A percentile compares a stretch with the other conserved stretches of the same genome.
phyloP scores from a whole-genome alignment of 352 stramenopile genomes.

The Phytophthora cajani region DNA sequence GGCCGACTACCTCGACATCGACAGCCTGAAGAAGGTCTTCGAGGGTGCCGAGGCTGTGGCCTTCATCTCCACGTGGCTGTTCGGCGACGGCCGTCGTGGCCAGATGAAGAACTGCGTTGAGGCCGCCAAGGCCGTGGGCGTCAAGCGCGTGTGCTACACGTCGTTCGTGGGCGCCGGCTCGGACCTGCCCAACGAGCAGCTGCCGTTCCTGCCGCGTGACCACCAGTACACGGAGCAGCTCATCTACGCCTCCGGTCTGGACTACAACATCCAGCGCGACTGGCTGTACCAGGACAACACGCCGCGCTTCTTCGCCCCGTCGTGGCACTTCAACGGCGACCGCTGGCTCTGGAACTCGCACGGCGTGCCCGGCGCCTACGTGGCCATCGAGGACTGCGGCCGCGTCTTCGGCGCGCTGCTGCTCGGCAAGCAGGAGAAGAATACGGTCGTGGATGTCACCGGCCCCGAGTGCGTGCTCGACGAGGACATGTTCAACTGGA shows the following conservation, averaged over 20 bases:
- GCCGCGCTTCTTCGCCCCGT: conserved; percentile 25
- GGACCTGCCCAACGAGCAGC: conserved; percentile 20
- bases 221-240: conserved; percentile 26
- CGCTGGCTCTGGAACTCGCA: conserved; percentile 28
- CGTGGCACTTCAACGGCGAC: conserved; percentile 32
- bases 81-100: conserved; percentile 21
- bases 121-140: conserved; percentile 20
- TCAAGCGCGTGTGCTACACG: conserved; percentile 31
- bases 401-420: conserved; percentile 28
- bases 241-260: conserved; percentile 28
- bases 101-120: conserved; percentile 25
- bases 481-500: conserved; percentile 26
- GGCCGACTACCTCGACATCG: conserved; percentile 9
- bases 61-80: conserved; percentile 28
- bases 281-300: conserved; percentile 33
- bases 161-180: conserved; percentile 22
- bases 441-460: conserved; percentile 25
- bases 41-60: conserved; percentile 21
- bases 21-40: conserved; percentile 27
- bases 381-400: conserved; percentile 26
- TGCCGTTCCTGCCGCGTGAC: conserved; percentile 27
- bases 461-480: conserved; percentile 19
- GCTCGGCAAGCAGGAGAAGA: conserved; percentile 29
- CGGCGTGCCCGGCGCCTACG: conserved; percentile 14
- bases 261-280: conserved; percentile 38